Evolutionary conservation across 352 stramenopile genomes (phyloP).

Genomic region (Elongisporangium prolatum): DNA sequence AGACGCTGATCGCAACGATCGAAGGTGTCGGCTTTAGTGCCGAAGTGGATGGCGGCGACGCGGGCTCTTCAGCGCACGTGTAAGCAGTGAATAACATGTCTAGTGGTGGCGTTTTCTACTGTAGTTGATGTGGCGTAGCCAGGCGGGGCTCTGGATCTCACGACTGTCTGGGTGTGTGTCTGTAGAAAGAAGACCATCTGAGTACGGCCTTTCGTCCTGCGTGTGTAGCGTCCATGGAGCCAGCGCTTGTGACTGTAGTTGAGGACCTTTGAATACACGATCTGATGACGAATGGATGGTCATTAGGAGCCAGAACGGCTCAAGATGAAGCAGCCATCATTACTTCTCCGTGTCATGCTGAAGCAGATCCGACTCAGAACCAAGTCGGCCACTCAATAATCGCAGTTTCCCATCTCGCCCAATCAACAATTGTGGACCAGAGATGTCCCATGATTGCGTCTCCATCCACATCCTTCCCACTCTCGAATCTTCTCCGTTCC

Average conservation of each 20-base stretch:
- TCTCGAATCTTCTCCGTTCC: neutral
- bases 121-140: neutral
- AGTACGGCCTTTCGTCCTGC: neutral
- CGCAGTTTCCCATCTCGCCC: neutral
- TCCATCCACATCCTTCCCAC: neutral
- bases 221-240: neutral
- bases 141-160: neutral
- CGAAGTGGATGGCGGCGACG: constrained; percentile 27
- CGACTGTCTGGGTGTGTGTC: neutral
- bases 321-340: neutral
- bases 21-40: constrained; percentile 68
- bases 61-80: constrained; percentile 33
- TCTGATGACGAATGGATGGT: neutral
- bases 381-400: neutral
- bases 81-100: constrained; percentile 27
- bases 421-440: neutral
- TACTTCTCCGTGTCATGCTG: neutral
- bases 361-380: neutral
- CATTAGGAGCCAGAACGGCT: neutral
- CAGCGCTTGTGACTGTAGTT: too few relatives aligned
- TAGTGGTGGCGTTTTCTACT: neutral
- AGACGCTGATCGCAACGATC: constrained; percentile 50
- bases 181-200: neutral
- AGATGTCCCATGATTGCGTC: neutral
- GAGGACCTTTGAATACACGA: neutral